phyloP scores from a whole-genome alignment of 441 rosid species.

The Dalechampia spathulata region DNA sequence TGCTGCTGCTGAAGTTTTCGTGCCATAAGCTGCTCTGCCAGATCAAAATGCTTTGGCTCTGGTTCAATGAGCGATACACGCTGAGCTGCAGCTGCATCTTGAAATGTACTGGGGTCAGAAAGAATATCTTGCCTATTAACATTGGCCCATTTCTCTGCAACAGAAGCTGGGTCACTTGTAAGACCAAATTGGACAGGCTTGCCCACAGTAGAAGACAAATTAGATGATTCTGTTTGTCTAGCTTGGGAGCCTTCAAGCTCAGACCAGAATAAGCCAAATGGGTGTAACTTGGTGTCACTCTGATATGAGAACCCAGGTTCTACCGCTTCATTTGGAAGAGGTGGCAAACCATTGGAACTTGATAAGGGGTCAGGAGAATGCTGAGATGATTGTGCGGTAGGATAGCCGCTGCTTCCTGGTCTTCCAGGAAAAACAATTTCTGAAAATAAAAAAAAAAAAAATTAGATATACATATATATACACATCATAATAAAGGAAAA shows the following conservation, averaged over 20 bases:
- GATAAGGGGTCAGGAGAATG: slow-evolving; percentile 26
- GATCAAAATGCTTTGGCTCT: slow-evolving; percentile 42
- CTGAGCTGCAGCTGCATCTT: slow-evolving; percentile 39
- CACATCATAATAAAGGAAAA: not conserved
- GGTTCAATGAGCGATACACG: slow-evolving; percentile 44
- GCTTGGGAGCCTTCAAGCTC: slow-evolving; percentile 58
- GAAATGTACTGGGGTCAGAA: slow-evolving; percentile 35
- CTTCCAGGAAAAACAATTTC: slow-evolving; percentile 76
- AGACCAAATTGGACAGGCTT: slow-evolving; percentile 31
- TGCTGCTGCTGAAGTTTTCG: slow-evolving; percentile 46
- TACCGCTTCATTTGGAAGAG: slow-evolving; percentile 31
- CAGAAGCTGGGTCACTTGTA: slow-evolving; percentile 37
- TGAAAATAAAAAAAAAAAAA: slow-evolving; percentile 21
- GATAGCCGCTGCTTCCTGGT: slow-evolving; percentile 43
- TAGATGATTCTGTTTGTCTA: slow-evolving; percentile 39
- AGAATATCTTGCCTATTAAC: slow-evolving; percentile 37
- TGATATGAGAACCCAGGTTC: slow-evolving; percentile 33
- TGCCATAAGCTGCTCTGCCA: slow-evolving; percentile 45
- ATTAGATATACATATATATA: too few relatives aligned
- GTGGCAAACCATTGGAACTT: slow-evolving; percentile 28
- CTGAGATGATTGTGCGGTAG: slow-evolving; percentile 32
- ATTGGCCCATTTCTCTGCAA: slow-evolving; percentile 47
- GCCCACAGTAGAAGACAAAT: slow-evolving; percentile 28
- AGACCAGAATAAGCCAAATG: slow-evolving; percentile 81
- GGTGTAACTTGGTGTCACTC: slow-evolving; percentile 60